Conservation (phyloP, 192 early-diverging fungal genomes). For the Anaeromyces robustus region DNA sequence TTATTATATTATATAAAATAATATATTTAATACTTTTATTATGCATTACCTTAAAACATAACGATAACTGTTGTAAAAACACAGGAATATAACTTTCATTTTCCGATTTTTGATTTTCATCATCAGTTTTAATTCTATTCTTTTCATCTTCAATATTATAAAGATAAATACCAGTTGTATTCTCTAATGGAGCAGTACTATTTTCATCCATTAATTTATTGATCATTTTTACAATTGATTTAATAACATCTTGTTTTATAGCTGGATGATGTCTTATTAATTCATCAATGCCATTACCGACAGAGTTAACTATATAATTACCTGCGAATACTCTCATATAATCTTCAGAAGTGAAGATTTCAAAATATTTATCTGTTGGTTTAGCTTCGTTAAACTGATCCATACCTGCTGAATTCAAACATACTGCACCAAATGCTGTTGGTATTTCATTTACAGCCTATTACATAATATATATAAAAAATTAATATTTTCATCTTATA, state of each 20-base stretch:
- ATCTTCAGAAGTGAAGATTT: constrained; percentile 56
- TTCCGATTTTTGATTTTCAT: neutral
- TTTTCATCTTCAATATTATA: constrained; percentile 31
- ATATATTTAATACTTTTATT: neutral
- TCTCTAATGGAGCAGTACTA: constrained; percentile 11
- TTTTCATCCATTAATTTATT: constrained; percentile 32
- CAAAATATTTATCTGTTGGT: constrained; percentile 57
- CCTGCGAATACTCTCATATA: constrained; percentile 65
- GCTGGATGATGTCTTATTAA: constrained; percentile 88
- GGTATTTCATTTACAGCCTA: constrained; percentile 59
- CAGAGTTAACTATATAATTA: constrained; percentile 61
- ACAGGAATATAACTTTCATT: neutral
- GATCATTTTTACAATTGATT: constrained; percentile 50
- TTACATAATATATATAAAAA: neutral
- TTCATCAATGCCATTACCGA: constrained; percentile 84
- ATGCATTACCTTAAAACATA: neutral
- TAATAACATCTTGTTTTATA: constrained; percentile 57
- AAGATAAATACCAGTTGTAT: constrained; percentile 24
- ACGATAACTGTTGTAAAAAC: neutral
- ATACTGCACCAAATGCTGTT: constrained; percentile 89
- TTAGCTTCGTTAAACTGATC: constrained; percentile 60
- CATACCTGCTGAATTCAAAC: constrained; percentile 74
- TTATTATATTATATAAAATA: no score
- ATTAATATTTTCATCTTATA: no score
- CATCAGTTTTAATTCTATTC: constrained; percentile 7